These are phyloP conservation scores for Phytophthora boehmeriae DNA, from an alignment of 352 stramenopile genomes.

Conservation along the genomic window DNA sequence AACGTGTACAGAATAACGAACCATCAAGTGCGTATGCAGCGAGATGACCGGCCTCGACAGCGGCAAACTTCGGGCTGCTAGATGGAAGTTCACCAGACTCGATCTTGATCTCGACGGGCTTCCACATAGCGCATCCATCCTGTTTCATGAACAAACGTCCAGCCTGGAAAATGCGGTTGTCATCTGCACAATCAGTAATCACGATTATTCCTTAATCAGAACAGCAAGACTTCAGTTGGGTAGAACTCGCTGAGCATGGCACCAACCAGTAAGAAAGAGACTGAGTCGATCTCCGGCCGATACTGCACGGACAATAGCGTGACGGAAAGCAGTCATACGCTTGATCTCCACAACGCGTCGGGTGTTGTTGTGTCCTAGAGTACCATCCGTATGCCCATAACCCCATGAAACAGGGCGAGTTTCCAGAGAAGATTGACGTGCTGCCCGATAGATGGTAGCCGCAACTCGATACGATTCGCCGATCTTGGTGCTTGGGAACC, in stretches of 20 bases:
- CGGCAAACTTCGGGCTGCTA: conserved; percentile 29
- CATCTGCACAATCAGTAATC: conserved; percentile 22
- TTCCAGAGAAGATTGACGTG: conserved; percentile 26
- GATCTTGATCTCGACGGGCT: conserved; percentile 35
- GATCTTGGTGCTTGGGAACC: conserved; percentile 22
- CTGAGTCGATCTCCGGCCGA: conserved; percentile 63
- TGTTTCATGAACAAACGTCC: conserved; percentile 61
- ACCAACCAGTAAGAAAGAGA: conserved; percentile 60
- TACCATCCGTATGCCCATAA: conserved; percentile 55
- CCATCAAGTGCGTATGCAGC: conserved; percentile 65
- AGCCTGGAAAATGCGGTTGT: conserved; percentile 48
- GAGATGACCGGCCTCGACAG: conserved; percentile 53
- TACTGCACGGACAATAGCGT: conserved; percentile 38
- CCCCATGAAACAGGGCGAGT: conserved; percentile 58
- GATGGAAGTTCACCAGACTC: conserved; percentile 12
- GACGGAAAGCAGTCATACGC: conserved; percentile 42
- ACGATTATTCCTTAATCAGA: neutral
- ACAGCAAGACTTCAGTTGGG: neutral
- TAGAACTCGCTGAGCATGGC: no score
- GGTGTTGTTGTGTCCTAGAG: conserved; percentile 46
- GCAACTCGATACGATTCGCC: conserved; percentile 49
- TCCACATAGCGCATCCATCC: conserved; percentile 64
- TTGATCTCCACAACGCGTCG: conserved; percentile 33
- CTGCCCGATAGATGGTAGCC: conserved; percentile 44
- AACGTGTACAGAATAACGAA: conserved; percentile 10